phyloP scores from a whole-genome alignment of 73 alveolate species.

The Uronychia setigera region DNA sequence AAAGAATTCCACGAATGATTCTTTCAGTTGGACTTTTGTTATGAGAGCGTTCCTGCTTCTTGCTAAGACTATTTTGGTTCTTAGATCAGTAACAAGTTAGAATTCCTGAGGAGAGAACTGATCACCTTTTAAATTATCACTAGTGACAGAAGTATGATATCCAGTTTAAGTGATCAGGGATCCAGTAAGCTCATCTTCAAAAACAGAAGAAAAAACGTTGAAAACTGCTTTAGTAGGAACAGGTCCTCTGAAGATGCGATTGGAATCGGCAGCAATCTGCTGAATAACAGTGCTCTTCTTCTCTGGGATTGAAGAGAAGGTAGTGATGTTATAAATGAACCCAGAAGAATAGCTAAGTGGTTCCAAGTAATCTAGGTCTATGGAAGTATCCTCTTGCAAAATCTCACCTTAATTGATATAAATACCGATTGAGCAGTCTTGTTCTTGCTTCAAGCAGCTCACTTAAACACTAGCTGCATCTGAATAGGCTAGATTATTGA shows the following conservation, averaged over 20 bases:
- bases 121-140: background rate
- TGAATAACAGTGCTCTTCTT: background rate
- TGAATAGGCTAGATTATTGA: too few species aligned
- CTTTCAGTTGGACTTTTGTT: background rate
- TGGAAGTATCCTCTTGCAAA: background rate
- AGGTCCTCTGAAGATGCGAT: background rate
- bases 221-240: background rate
- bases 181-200: background rate
- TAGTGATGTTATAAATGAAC: background rate
- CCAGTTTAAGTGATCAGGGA: background rate
- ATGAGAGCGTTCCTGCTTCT: background rate
- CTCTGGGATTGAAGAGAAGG: background rate
- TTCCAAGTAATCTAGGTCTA: background rate
- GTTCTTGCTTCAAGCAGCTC: background rate
- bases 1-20: background rate
- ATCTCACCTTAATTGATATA: background rate
- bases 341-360: background rate
- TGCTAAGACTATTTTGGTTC: background rate
- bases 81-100: background rate
- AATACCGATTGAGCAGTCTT: background rate
- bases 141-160: background rate
- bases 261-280: background rate
- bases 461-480: background rate
- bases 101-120: background rate
- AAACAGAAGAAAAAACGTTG: background rate